These are phyloP conservation scores for Penicillium ochrochloron DNA, from an alignment of 495 filamentous ascomycete species.

Conservation along the genomic window DNA sequence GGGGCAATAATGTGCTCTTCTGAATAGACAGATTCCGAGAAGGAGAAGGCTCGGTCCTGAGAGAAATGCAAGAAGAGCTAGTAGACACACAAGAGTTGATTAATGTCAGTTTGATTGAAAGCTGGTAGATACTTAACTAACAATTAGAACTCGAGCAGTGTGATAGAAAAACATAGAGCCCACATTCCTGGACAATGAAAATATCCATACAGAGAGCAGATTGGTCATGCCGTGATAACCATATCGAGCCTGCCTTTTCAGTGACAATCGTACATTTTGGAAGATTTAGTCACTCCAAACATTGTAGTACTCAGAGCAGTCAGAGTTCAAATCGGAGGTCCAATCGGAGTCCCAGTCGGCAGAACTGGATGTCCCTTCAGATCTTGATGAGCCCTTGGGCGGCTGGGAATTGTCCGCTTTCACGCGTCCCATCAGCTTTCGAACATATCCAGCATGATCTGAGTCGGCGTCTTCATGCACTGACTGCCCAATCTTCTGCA, in stretches of 20 bases:
- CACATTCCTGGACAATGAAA: neutral
- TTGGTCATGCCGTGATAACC: neutral
- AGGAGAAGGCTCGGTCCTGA: too few relatives aligned
- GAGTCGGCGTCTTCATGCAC: neutral
- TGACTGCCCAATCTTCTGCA: neutral
- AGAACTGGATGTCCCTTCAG: neutral
- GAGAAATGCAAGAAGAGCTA: neutral
- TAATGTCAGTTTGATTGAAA: neutral
- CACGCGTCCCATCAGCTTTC: neutral
- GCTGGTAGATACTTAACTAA: neutral
- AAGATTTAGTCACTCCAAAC: neutral
- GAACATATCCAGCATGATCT: conserved; percentile 1
- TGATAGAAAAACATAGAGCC: neutral
- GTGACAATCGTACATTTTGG: neutral
- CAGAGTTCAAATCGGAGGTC: too few relatives aligned
- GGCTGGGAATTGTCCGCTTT: neutral
- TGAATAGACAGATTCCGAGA: too few relatives aligned
- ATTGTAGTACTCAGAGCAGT: too few relatives aligned
- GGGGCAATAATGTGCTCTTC: too few relatives aligned
- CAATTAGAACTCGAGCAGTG: neutral
- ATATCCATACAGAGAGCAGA: neutral
- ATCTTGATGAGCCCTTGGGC: neutral
- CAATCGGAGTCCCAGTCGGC: neutral
- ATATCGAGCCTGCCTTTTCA: neutral
- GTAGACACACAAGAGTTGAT: too few relatives aligned